These are phyloP conservation scores for Setaria viridis DNA, from an alignment of 202 grass and related monocot genomes.

Conservation along the genomic window DNA sequence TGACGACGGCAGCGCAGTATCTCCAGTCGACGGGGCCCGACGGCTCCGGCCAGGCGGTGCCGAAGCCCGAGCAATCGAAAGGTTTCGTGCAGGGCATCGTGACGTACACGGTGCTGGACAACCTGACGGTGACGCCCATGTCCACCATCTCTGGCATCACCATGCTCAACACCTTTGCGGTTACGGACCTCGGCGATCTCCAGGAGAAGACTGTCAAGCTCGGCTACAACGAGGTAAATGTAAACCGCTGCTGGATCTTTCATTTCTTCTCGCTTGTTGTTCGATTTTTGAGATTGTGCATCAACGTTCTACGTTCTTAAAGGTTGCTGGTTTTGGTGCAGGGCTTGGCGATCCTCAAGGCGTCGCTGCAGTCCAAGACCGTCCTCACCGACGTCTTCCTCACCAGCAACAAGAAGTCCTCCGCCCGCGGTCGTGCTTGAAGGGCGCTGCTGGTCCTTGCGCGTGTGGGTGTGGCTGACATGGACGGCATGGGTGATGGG, in stretches of 20 bases:
- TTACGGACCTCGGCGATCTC: constrained; percentile 33
- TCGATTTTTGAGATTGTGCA: too few species aligned
- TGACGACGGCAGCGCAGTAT: background rate
- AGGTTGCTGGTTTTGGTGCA: background rate
- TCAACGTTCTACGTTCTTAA: too few species aligned
- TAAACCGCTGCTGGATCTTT: background rate
- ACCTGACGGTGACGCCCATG: constrained; percentile 41
- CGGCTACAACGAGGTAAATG: constrained; percentile 20
- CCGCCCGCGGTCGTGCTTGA: background rate
- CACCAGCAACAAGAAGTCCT: background rate
- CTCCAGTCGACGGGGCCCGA: background rate
- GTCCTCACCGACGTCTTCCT: constrained; percentile 62
- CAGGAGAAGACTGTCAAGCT: constrained; percentile 37
- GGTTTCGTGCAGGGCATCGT: constrained; percentile 50
- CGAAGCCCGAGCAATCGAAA: background rate
- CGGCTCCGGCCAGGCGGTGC: background rate
- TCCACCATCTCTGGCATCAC: constrained; percentile 51
- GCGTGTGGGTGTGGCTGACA: too few species aligned
- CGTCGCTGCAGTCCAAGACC: constrained; percentile 49
- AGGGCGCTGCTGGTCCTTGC: background rate
- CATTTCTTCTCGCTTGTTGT: too few species aligned
- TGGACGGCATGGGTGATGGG: too few species aligned
- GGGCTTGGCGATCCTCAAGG: constrained; percentile 55
- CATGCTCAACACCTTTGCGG: constrained; percentile 40
- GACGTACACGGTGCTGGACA: constrained; percentile 57